A percentile compares a stretch with the other conserved stretches of the same genome.
These are phyloP conservation scores for Fabrea salina DNA, from an alignment of 169 alveolate species.

Conservation along the genomic window DNA sequence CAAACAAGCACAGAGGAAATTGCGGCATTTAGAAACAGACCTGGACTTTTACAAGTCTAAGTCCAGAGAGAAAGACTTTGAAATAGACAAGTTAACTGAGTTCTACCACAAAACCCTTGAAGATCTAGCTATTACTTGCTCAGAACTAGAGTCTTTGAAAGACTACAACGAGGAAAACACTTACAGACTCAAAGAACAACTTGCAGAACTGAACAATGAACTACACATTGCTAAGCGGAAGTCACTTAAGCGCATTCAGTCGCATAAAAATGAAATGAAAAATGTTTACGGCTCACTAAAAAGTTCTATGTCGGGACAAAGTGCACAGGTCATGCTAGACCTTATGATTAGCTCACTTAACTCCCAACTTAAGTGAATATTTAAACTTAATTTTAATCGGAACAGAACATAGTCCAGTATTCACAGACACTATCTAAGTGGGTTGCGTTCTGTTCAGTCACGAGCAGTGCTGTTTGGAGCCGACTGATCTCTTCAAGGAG, in stretches of 20 bases:
- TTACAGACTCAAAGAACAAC: constrained; percentile 15
- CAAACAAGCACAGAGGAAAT: not conserved
- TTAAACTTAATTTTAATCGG: no score
- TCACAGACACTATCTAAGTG: no score
- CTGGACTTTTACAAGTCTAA: not conserved
- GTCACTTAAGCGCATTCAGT: not conserved
- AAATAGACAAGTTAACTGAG: constrained; percentile 7
- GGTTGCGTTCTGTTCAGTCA: not conserved
- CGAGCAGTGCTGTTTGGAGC: not conserved
- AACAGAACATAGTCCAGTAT: no score
- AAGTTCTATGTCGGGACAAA: not conserved
- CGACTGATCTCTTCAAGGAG: not conserved
- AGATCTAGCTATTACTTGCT: constrained; percentile 20
- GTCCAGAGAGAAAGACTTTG: constrained; percentile 15
- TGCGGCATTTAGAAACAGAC: constrained; percentile 5
- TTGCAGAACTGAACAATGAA: constrained; percentile 4
- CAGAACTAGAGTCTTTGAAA: constrained; percentile 18
- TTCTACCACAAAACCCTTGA: not conserved
- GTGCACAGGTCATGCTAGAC: not conserved
- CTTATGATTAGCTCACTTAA: not conserved
- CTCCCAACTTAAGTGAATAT: no score
- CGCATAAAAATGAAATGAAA: not conserved
- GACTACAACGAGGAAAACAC: constrained; percentile 20
- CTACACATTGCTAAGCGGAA: not conserved
- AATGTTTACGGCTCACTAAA: not conserved